These are phyloP conservation scores for Colletotrichum truncatum DNA, from an alignment of 2,329 filamentous ascomycete genomes.

Conservation along the genomic window DNA sequence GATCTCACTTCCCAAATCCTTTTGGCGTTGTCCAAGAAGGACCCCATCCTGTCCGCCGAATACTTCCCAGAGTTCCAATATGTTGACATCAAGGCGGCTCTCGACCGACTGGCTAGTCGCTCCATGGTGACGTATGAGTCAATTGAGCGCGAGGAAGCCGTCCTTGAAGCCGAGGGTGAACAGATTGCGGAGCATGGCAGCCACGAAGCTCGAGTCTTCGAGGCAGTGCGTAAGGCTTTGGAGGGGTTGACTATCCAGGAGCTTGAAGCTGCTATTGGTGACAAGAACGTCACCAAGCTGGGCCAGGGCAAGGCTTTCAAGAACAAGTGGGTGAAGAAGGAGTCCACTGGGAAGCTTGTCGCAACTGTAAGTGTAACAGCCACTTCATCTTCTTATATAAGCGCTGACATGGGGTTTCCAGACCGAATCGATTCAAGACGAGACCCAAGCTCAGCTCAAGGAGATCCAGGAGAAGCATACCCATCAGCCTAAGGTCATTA, in stretches of 20 bases:
- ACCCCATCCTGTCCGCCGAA: constrained; percentile 74
- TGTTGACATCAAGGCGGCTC: constrained; percentile 80
- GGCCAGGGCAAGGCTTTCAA: constrained; percentile 97
- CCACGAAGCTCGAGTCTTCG: constrained; percentile 85
- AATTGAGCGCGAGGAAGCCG: constrained; percentile 79
- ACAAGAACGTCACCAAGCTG: constrained; percentile 79
- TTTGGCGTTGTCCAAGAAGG: constrained; percentile 69
- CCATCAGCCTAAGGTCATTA: constrained; percentile 78
- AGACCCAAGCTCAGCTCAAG: constrained; percentile 79
- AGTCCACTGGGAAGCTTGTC: constrained; percentile 64
- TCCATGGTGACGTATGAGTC: constrained; percentile 90
- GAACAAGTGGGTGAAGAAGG: constrained; percentile 75
- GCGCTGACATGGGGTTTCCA: constrained; percentile 35
- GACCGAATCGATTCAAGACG: constrained; percentile 81
- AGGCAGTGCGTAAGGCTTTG: constrained; percentile 74
- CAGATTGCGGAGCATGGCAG: constrained; percentile 79
- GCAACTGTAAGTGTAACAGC: constrained; percentile 51
- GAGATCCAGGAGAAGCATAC: constrained; percentile 76
- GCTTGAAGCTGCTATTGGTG: constrained; percentile 73
- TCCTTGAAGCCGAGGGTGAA: constrained; percentile 79
- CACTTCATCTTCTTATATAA: background rate
- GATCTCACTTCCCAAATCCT: constrained; percentile 74
- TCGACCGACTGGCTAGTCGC: constrained; percentile 86
- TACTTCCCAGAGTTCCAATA: constrained; percentile 74
- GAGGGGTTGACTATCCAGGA: constrained; percentile 86